Evolutionary conservation across 1,284 basidiomycete species (phyloP).

Genomic region (Fistulina hepatica): DNA sequence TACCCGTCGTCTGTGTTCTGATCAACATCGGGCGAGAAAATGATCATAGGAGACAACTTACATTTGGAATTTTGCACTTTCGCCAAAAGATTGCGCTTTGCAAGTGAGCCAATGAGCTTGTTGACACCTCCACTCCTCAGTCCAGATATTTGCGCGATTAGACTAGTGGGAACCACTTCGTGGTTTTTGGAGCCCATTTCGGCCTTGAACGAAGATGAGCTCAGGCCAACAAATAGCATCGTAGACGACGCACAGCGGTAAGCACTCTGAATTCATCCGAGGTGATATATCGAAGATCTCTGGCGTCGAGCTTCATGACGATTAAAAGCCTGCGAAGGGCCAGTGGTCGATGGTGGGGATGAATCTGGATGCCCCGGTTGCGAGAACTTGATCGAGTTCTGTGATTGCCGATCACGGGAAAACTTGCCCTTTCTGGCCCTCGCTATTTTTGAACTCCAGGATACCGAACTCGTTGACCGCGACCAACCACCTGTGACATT

Average conservation of each 20-base stretch:
- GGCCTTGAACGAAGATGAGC: conserved; percentile 40
- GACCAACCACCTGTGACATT: no score
- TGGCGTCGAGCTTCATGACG: conserved; percentile 95
- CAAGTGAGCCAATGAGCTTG: conserved; percentile 83
- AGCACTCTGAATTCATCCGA: conserved; percentile 92
- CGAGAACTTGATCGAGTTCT: no score
- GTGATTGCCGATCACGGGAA: background rate
- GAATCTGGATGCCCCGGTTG: no score
- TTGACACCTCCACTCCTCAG: conserved; percentile 88
- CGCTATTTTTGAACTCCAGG: no score
- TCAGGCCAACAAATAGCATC: conserved; percentile 4
- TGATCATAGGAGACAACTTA: conserved; percentile 22
- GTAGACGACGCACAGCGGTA: conserved; percentile 58
- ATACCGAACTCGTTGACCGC: no score
- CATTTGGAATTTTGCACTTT: conserved; percentile 89
- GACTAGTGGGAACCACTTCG: conserved; percentile 81
- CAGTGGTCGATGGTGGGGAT: no score
- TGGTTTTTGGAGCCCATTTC: conserved; percentile 99
- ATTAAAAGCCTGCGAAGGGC: no score
- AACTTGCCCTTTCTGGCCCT: background rate
- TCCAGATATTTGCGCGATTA: conserved; percentile 89
- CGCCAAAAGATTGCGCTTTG: conserved; percentile 85
- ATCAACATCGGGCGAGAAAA: conserved; percentile 13
- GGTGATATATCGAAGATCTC: conserved; percentile 88
- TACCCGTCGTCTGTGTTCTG: conserved; percentile 80